Evolutionary conservation across 2,329 filamentous ascomycete species (phyloP).

Genomic region (Didymella sp.): DNA sequence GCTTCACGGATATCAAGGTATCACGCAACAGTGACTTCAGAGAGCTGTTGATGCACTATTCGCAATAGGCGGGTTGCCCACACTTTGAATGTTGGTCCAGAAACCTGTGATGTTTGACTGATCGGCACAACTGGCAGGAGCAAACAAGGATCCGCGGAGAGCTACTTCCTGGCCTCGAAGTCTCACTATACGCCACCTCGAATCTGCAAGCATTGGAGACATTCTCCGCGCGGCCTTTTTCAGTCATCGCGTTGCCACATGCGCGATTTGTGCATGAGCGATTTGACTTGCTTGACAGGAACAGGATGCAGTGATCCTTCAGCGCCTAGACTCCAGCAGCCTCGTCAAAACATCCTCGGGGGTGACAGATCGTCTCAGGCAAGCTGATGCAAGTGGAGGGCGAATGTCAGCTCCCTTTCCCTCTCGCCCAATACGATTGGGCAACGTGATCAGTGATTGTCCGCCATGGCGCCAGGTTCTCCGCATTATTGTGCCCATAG

Average conservation of each 20-base stretch:
- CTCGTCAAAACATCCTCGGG: slow-evolving; percentile 7
- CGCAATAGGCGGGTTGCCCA: neutral
- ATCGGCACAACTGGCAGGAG: slow-evolving; percentile 8
- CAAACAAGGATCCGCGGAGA: slow-evolving; percentile 7
- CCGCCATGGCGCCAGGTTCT: slow-evolving; percentile 7
- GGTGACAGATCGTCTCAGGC: slow-evolving; percentile 5
- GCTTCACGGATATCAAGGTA: neutral
- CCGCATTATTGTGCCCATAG: slow-evolving; percentile 21
- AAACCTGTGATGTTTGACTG: neutral
- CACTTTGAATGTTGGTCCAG: neutral
- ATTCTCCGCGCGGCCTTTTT: slow-evolving; percentile 3
- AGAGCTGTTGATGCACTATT: neutral
- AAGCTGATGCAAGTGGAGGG: slow-evolving; percentile 2
- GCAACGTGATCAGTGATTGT: neutral
- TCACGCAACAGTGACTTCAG: neutral
- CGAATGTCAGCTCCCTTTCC: neutral
- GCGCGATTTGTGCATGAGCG: slow-evolving; percentile 12
- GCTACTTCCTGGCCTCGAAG: neutral
- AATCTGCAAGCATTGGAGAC: slow-evolving; percentile 1
- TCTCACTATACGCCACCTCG: slow-evolving; percentile 15
- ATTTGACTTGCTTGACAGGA: slow-evolving; percentile 10
- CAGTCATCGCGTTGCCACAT: slow-evolving; percentile 1
- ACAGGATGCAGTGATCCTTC: slow-evolving; percentile 6
- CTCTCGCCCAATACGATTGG: neutral
- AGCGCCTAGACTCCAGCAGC: slow-evolving; percentile 8